phyloP scores from a whole-genome alignment of 805 yeast genomes.

The Kodamaea restingae region DNA sequence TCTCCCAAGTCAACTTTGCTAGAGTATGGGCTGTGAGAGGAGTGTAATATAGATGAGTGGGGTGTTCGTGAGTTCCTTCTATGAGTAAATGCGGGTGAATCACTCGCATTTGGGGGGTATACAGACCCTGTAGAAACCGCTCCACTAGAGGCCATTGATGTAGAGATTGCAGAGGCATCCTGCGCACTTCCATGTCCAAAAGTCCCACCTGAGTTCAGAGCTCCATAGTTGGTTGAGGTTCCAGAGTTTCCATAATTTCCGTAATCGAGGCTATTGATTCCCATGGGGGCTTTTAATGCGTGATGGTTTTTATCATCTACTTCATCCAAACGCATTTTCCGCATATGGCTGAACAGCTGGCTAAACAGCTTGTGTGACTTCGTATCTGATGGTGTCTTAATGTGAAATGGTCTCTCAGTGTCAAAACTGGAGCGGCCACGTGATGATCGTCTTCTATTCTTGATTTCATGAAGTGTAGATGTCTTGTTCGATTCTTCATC shows the following conservation, averaged over 20 bases:
- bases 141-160: neutral
- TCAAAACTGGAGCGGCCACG: neutral
- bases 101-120: neutral
- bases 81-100: neutral
- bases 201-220: no score
- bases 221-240: no score
- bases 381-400: neutral
- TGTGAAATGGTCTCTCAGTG: neutral
- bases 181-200: no score
- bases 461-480: neutral
- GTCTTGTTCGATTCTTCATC: neutral
- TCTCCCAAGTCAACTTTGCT: neutral
- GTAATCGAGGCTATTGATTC: neutral
- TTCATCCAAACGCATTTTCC: slow-evolving; percentile 16
- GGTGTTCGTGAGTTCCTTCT: neutral
- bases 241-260: neutral
- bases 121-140: no score
- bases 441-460: neutral
- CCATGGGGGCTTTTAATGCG: slow-evolving; percentile 11
- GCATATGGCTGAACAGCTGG: slow-evolving; percentile 1
- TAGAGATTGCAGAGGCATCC: neutral
- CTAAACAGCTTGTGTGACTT: neutral
- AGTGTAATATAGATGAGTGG: neutral
- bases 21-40: neutral
- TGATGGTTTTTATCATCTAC: slow-evolving; percentile 34